phyloP scores from a whole-genome alignment of 495 filamentous ascomycete genomes.

The Zalerion maritima region DNA sequence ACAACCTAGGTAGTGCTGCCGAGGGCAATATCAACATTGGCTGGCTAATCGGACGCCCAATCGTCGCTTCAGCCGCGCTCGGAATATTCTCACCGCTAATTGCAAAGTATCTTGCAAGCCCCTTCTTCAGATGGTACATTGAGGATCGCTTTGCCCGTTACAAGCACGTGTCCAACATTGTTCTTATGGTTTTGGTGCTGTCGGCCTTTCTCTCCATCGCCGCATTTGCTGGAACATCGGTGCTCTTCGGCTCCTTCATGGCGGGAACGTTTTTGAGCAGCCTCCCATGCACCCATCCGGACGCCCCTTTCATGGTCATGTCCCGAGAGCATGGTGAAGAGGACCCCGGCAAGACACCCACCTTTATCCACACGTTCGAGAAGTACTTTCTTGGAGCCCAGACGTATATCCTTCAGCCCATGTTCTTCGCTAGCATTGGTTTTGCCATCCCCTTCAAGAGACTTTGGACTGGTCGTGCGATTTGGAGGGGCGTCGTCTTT shows the following conservation, averaged over 20 bases:
- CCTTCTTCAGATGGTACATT: no score
- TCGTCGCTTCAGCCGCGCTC: no score
- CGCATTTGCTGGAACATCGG: constrained; percentile 44
- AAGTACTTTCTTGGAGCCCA: constrained; percentile 39
- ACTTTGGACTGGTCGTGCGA: constrained; percentile 45
- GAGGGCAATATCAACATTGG: constrained; percentile 8
- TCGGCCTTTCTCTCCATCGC: no score
- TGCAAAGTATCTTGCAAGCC: no score
- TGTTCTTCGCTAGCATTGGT: constrained; percentile 73
- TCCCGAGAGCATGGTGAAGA: neutral
- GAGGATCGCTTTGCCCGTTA: no score
- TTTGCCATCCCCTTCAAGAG: constrained; percentile 63
- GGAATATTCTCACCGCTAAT: no score
- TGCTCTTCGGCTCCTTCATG: constrained; percentile 56
- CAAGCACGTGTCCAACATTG: no score
- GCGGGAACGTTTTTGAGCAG: constrained; percentile 45
- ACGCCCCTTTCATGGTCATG: neutral
- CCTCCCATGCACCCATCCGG: no score
- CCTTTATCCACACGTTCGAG: constrained; percentile 34
- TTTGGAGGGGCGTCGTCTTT: constrained; percentile 65
- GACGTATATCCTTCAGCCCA: constrained; percentile 44
- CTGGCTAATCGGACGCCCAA: constrained; percentile 13
- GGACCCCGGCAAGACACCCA: constrained; percentile 6
- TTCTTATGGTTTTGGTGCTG: no score
- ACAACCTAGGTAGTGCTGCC: constrained; percentile 31